These are phyloP conservation scores for Cercospora beticola DNA, from an alignment of 2,329 filamentous ascomycete species.

Conservation along the genomic window DNA sequence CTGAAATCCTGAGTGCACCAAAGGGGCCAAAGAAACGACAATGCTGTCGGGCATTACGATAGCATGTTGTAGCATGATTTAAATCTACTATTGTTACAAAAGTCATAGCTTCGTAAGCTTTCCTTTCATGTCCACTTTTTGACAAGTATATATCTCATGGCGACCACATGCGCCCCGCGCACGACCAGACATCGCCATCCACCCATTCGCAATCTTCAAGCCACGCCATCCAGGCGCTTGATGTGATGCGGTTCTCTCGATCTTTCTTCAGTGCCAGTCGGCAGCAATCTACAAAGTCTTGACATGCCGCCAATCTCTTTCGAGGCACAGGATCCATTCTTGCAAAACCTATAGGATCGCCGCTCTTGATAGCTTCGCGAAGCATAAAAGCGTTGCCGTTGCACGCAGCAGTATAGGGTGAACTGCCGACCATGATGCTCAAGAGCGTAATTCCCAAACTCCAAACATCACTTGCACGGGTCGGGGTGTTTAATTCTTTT, in stretches of 20 bases:
- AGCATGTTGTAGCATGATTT: neutral
- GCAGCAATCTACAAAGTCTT: constrained; percentile 42
- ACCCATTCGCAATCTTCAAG: constrained; percentile 31
- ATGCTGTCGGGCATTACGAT: neutral
- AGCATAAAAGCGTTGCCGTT: constrained; percentile 44
- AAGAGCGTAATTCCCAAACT: constrained; percentile 48
- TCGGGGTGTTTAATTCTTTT: constrained; percentile 34
- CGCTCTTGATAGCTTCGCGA: constrained; percentile 47
- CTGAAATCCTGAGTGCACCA: neutral
- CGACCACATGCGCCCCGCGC: neutral
- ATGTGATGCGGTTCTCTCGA: constrained; percentile 32
- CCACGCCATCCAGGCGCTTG: constrained; percentile 36
- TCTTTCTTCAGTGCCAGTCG: constrained; percentile 41
- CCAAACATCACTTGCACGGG: constrained; percentile 45
- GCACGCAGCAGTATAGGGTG: constrained; percentile 43
- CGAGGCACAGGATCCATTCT: constrained; percentile 39
- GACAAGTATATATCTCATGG: neutral
- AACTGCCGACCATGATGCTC: constrained; percentile 43
- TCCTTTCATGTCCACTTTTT: neutral
- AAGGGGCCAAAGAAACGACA: neutral
- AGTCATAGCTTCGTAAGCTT: neutral
- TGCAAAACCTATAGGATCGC: constrained; percentile 43
- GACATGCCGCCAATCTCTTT: constrained; percentile 36
- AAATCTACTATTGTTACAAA: neutral
- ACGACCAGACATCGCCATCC: constrained; percentile 6